Conservation (phyloP, 2,329 filamentous ascomycete species). For the Xylariomycetidae sp. region DNA sequence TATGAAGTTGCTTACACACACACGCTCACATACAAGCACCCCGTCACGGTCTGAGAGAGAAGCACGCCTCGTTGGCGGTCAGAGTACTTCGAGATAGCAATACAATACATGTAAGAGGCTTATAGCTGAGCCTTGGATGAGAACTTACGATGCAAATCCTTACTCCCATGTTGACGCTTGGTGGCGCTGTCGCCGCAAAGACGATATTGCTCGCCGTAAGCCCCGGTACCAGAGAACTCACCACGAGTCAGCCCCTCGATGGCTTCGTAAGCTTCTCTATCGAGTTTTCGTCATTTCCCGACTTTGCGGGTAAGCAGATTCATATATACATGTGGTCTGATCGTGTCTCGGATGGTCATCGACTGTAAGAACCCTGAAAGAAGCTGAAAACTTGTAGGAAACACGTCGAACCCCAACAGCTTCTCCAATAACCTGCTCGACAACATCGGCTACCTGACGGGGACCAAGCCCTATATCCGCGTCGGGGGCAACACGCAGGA, state of each 20-base stretch:
- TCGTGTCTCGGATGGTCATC: too few species aligned
- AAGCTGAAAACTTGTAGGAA: slow-evolving; percentile 26
- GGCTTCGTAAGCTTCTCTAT: slow-evolving; percentile 37
- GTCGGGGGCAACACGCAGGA: slow-evolving; percentile 67
- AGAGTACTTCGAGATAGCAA: too few species aligned
- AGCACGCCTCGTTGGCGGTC: too few species aligned
- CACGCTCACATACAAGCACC: too few species aligned
- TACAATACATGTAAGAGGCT: too few species aligned
- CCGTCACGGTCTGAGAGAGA: too few species aligned
- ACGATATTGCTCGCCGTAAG: slow-evolving; percentile 8
- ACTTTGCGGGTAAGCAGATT: slow-evolving; percentile 27
- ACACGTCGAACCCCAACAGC: slow-evolving; percentile 46
- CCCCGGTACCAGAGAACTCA: slow-evolving; percentile 6
- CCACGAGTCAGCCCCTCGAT: slow-evolving; percentile 29
- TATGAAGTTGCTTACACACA: too few species aligned
- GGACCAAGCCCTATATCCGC: slow-evolving; percentile 55
- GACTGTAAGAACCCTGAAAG: too few species aligned
- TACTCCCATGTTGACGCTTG: too few species aligned
- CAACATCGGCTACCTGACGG: slow-evolving; percentile 49
- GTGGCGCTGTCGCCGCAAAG: too few species aligned
- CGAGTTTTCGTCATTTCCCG: slow-evolving; percentile 35
- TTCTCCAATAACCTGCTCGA: slow-evolving; percentile 58
- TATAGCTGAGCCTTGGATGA: too few species aligned
- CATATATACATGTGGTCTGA: not conserved
- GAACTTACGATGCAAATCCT: too few species aligned